These are phyloP conservation scores for Cladosporium sp. DNA, from an alignment of 2,329 filamentous ascomycete genomes.

Conservation along the genomic window DNA sequence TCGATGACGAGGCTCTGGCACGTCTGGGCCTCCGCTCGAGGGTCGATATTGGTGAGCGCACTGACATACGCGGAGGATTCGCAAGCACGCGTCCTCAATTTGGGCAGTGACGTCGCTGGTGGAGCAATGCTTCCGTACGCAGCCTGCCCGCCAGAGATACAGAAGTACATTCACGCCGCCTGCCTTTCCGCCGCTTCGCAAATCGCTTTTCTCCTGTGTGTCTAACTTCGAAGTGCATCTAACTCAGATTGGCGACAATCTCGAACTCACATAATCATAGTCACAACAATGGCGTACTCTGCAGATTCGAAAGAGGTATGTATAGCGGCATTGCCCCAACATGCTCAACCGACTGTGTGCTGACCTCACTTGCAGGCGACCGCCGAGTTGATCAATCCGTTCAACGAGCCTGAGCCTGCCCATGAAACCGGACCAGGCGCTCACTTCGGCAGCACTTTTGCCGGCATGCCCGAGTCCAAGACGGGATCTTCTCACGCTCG, in stretches of 20 bases:
- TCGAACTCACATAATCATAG: neutral
- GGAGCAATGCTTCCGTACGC: neutral
- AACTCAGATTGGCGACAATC: neutral
- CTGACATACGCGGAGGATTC: neutral
- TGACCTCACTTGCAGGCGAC: constrained; percentile 49
- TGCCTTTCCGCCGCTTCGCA: neutral
- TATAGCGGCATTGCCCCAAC: neutral
- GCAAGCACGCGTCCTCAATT: neutral
- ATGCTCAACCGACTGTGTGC: neutral
- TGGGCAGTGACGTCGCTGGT: neutral
- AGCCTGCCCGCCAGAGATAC: neutral
- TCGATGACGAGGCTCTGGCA: neutral
- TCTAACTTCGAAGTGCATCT: too few relatives aligned
- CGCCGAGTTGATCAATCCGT: constrained; percentile 65
- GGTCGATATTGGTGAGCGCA: neutral
- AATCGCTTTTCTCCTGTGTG: too few relatives aligned
- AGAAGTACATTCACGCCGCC: neutral
- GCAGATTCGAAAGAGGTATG: constrained; percentile 8
- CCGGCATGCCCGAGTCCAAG: constrained; percentile 32
- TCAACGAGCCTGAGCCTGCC: constrained; percentile 63
- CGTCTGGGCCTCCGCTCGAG: neutral
- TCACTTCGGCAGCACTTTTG: constrained; percentile 50
- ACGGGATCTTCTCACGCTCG: constrained; percentile 16
- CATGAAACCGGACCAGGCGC: constrained; percentile 63
- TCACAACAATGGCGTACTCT: constrained; percentile 1